A percentile compares a stretch with the other conserved stretches of the same genome.
These are phyloP conservation scores for Komagataea norvegica DNA, from an alignment of 1,139 yeast genomes.

Conservation along the genomic window DNA sequence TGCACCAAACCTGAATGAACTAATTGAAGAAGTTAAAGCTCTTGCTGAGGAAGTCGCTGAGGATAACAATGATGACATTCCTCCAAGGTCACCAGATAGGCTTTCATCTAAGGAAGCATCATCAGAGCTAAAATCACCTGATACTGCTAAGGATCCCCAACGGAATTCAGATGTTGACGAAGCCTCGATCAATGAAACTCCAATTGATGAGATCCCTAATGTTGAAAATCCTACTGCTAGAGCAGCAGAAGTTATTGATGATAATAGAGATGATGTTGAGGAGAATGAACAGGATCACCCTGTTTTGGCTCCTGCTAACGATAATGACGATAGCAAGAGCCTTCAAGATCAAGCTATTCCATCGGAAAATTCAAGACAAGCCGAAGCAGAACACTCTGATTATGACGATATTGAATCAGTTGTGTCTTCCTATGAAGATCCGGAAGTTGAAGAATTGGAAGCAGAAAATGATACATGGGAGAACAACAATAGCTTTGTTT, in stretches of 20 bases:
- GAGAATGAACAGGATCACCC: too few species aligned
- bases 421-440: conserved; percentile 22
- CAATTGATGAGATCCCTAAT: too few species aligned
- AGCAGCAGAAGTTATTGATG: too few species aligned
- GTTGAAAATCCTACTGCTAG: too few species aligned
- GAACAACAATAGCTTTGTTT: conserved; percentile 12
- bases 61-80: conserved; percentile 2
- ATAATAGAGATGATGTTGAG: too few species aligned
- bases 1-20: neutral
- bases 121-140: neutral
- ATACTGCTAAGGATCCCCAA: too few species aligned
- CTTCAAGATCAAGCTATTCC: neutral
- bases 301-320: too few species aligned
- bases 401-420: conserved; percentile 23
- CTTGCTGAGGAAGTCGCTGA: neutral
- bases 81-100: conserved; percentile 10
- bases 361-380: conserved; percentile 1
- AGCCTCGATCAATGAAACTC: too few species aligned
- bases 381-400: conserved; percentile 2
- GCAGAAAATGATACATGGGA: conserved; percentile 3
- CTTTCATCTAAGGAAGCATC: neutral
- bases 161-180: too few species aligned
- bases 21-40: neutral
- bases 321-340: too few species aligned
- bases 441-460: conserved; percentile 11